phyloP scores from a whole-genome alignment of 2,329 filamentous ascomycete genomes.

The Aaosphaeria arxii region DNA sequence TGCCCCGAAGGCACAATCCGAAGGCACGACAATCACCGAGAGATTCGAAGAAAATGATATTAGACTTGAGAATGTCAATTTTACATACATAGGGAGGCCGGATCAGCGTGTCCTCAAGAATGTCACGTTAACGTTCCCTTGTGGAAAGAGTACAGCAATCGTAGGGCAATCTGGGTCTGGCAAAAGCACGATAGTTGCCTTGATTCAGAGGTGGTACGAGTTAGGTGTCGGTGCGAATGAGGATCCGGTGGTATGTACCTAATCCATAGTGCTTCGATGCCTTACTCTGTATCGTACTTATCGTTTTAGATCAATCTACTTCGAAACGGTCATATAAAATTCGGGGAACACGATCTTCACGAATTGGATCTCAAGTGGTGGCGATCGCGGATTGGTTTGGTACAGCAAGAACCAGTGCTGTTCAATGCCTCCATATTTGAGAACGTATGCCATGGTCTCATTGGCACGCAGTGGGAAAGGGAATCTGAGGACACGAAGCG shows the following conservation, averaged over 20 bases:
- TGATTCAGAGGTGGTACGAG: constrained; percentile 83
- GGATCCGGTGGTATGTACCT: not conserved
- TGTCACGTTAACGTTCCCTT: constrained; percentile 72
- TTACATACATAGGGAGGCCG: constrained; percentile 87
- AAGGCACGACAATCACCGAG: constrained; percentile 1
- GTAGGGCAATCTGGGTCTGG: constrained; percentile 89
- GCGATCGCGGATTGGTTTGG: constrained; percentile 83
- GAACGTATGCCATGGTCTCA: not conserved
- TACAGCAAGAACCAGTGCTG: constrained; percentile 2
- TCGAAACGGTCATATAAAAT: constrained; percentile 53
- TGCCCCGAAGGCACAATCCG: constrained; percentile 1
- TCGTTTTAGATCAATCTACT: constrained; percentile 86
- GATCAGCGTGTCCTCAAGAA: constrained; percentile 84
- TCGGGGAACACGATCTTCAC: constrained; percentile 58
- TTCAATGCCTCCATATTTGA: not conserved
- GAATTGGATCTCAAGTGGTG: constrained; percentile 83
- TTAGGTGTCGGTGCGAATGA: not conserved
- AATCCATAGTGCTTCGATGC: constrained; percentile 74
- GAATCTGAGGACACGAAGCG: constrained; percentile 20
- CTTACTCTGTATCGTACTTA: constrained; percentile 79
- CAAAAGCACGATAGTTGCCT: constrained; percentile 86
- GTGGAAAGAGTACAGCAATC: constrained; percentile 83
- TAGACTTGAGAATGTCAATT: constrained; percentile 74
- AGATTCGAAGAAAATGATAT: constrained; percentile 42
- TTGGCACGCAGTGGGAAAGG: not conserved